Evolutionary conservation across 2,329 filamentous ascomycete species (phyloP).

Genomic region (Claviceps capensis): DNA sequence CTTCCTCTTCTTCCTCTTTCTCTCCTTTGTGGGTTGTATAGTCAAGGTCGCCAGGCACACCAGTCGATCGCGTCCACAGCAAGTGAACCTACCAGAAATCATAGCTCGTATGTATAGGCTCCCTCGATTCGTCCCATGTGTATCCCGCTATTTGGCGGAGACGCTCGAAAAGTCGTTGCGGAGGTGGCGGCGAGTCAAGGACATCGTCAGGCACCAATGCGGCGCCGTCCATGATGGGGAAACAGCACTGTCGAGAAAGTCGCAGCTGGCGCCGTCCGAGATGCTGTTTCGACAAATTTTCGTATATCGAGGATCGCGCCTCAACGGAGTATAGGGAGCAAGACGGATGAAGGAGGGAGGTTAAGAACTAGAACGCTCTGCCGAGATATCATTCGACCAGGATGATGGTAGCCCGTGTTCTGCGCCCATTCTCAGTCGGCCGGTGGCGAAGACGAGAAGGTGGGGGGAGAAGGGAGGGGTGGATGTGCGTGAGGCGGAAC

Average conservation of each 20-base stretch:
- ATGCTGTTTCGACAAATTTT: not conserved
- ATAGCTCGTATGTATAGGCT: conserved; percentile 56
- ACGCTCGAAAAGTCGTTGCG: conserved; percentile 56
- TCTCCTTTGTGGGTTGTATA: not conserved
- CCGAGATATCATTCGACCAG: conserved; percentile 14
- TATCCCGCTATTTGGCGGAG: conserved; percentile 61
- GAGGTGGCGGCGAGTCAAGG: conserved; percentile 52
- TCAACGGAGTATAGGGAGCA: not conserved
- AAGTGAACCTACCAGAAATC: conserved; percentile 59
- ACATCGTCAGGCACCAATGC: conserved; percentile 37
- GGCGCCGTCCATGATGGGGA: conserved; percentile 35
- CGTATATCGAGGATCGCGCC: not conserved
- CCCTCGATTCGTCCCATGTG: conserved; percentile 55
- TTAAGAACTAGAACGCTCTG: conserved; percentile 10
- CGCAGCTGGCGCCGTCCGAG: conserved; percentile 1
- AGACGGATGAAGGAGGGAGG: not conserved
- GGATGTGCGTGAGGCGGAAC: not conserved
- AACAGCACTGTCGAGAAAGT: conserved; percentile 5
- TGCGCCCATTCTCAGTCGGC: conserved; percentile 20
- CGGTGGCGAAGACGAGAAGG: conserved; percentile 2
- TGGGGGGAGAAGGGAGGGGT: not conserved
- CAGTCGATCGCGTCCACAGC: not conserved
- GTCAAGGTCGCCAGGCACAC: not conserved
- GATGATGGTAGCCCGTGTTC: conserved; percentile 10
- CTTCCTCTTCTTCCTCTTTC: not conserved